Percentiles rank a stretch among this genome's conserved stretches.
These are phyloP conservation scores for Arabidopsis hybrid DNA, from an alignment of 441 rosid species.

Conservation along the genomic window DNA sequence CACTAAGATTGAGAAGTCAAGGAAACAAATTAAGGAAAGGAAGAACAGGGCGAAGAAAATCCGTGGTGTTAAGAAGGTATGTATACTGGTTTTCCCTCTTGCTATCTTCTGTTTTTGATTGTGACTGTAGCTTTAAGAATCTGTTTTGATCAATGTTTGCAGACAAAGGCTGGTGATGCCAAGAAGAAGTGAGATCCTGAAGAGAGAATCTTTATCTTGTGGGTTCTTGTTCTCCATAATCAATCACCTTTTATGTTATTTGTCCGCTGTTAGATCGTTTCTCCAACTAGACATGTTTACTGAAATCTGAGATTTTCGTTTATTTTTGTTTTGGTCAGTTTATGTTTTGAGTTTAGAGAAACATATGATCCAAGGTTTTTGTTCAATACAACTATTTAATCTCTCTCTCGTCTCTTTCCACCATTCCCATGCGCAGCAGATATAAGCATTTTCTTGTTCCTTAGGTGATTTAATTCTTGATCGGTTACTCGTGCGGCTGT, in stretches of 20 bases:
- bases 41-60: slow-evolving; percentile 92
- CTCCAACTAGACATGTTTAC: slow-evolving; percentile 27
- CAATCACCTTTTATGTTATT: slow-evolving; percentile 23
- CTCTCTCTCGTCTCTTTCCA: background rate
- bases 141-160: background rate
- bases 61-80: slow-evolving; percentile 90
- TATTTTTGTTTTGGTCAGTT: background rate
- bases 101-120: background rate
- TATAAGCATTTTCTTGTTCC: background rate
- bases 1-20: slow-evolving; percentile 80
- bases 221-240: slow-evolving; percentile 9
- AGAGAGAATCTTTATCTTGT: background rate
- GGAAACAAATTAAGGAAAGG: slow-evolving; percentile 94
- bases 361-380: slow-evolving; percentile 23
- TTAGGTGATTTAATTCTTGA: no score
- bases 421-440: background rate
- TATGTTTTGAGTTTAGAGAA: slow-evolving; percentile 20
- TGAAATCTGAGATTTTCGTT: no score
- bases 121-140: no score
- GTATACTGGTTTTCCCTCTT: background rate
- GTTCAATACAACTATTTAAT: slow-evolving; percentile 18
- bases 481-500: no score
- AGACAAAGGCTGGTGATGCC: slow-evolving; percentile 91
- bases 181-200: slow-evolving; percentile 68
- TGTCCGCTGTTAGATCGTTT: slow-evolving; percentile 33